Conservation (phyloP, 345 rosid genomes). For the Eucalyptus curtisii region DNA sequence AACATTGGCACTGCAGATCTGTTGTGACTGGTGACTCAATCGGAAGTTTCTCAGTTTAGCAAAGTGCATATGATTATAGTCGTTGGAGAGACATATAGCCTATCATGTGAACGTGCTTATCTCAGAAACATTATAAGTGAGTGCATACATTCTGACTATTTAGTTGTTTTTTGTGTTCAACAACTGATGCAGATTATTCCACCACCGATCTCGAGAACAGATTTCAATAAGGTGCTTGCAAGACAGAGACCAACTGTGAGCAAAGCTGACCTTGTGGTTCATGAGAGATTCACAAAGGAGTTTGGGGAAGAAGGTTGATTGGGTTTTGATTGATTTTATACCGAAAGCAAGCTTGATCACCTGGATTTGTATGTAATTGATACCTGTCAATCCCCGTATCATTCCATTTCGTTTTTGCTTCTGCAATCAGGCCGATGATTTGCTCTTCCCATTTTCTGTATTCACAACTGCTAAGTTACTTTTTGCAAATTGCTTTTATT, state of each 20-base stretch:
- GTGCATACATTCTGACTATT: neutral
- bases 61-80: neutral
- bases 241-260: conserved; percentile 94
- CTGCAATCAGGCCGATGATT: neutral
- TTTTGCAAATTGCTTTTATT: neutral
- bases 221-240: conserved; percentile 87
- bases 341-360: conserved; percentile 1
- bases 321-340: neutral
- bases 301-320: conserved; percentile 93
- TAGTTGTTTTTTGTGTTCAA: neutral
- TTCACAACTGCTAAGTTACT: neutral
- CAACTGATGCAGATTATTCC: conserved; percentile 59
- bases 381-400: neutral
- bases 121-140: neutral
- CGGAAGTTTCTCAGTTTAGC: neutral
- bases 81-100: neutral
- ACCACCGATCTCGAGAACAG: conserved; percentile 69
- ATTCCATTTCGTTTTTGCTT: neutral
- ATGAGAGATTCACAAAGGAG: conserved; percentile 92
- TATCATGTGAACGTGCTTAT: neutral
- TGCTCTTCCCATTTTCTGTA: neutral
- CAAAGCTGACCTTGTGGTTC: conserved; percentile 78
- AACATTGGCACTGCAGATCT: neutral
- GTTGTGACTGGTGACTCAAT: neutral
- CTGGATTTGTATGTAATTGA: conserved; percentile 14